These are phyloP conservation scores for Boletus edulis DNA, from an alignment of 768 basidiomycete species.

Conservation along the genomic window DNA sequence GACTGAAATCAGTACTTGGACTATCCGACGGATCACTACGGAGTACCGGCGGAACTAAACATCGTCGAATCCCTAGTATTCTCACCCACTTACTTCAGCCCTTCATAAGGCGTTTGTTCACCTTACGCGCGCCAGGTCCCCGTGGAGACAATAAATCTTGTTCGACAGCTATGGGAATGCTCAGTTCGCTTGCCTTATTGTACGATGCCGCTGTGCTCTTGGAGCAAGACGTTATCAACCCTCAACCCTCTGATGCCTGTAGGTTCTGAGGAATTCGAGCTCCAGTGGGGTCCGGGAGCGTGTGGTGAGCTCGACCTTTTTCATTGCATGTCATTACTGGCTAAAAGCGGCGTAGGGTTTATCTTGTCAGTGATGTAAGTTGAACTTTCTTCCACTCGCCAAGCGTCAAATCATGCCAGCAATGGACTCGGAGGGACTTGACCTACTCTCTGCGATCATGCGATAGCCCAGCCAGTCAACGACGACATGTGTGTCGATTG, in stretches of 20 bases:
- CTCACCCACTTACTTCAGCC: background rate
- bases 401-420: background rate
- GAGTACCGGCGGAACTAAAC: no score
- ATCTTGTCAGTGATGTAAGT: conserved; percentile 1
- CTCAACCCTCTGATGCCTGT: background rate
- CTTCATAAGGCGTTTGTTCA: background rate
- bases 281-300: background rate
- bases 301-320: conserved; percentile 1
- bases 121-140: background rate
- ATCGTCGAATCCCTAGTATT: background rate
- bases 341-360: conserved; percentile 1
- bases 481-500: no score
- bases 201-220: no score
- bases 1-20: no score
- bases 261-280: background rate
- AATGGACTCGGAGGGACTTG: no score
- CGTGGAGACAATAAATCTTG: background rate
- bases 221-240: no score
- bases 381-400: background rate
- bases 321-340: background rate
- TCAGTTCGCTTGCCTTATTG: no score
- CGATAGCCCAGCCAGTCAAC: no score
- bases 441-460: no score
- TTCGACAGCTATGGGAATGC: background rate
- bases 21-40: no score